phyloP scores from a whole-genome alignment of 1,139 yeast genomes.

The Kluyveromyces marxianus region DNA sequence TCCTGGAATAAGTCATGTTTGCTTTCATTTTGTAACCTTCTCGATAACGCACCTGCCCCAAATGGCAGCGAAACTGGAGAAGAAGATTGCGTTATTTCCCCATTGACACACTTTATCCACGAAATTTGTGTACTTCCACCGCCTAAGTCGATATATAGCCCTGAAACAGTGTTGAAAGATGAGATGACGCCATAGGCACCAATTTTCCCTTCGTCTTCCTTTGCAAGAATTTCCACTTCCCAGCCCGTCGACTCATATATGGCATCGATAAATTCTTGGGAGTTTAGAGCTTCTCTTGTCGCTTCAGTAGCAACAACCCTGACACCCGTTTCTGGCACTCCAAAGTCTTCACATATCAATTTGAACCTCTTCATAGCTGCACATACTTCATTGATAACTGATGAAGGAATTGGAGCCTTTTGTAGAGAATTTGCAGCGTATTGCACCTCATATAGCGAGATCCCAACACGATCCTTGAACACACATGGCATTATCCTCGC shows the following conservation, averaged over 20 bases:
- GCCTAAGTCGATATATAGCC: constrained; percentile 59
- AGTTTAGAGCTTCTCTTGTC: constrained; percentile 54
- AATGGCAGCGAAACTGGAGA: constrained; percentile 56
- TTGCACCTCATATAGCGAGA: constrained; percentile 56
- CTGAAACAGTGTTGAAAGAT: constrained; percentile 52
- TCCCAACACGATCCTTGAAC: constrained; percentile 60
- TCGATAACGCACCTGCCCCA: constrained; percentile 58
- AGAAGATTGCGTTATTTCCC: constrained; percentile 45
- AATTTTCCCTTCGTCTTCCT: constrained; percentile 53
- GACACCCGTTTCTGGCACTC: constrained; percentile 50
- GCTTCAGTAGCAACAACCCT: constrained; percentile 63
- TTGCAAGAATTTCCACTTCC: constrained; percentile 49
- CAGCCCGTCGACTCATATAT: constrained; percentile 50
- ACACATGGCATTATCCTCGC: constrained; percentile 66
- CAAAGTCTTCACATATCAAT: constrained; percentile 58
- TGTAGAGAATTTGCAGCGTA: constrained; percentile 33
- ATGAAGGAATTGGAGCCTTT: constrained; percentile 47
- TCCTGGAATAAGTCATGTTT: constrained; percentile 39
- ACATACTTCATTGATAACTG: constrained; percentile 47
- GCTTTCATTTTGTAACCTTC: constrained; percentile 43
- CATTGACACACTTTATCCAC: constrained; percentile 51
- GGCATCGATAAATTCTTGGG: constrained; percentile 45
- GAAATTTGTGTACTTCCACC: constrained; percentile 59
- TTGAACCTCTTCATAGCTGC: constrained; percentile 55
- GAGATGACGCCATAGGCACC: constrained; percentile 66